These are phyloP conservation scores for Cladosporium cucumerinum DNA, from an alignment of 2,329 filamentous ascomycete genomes.

Conservation along the genomic window DNA sequence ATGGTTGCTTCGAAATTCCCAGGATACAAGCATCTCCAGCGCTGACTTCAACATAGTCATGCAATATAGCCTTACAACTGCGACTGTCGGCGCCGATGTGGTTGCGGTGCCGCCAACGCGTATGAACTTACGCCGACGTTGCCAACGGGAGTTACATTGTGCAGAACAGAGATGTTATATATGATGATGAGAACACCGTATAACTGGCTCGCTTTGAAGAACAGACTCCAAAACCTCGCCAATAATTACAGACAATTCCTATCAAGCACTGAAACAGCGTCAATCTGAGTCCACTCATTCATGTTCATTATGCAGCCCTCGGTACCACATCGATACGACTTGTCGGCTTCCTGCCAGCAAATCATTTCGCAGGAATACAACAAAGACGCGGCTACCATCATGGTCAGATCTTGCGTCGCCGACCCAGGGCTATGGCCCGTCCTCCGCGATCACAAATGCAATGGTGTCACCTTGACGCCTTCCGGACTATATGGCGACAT, in stretches of 20 bases:
- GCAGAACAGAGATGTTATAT: neutral
- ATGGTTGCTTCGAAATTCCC: neutral
- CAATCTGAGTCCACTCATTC: neutral
- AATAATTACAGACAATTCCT: neutral
- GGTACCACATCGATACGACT: slow-evolving; percentile 3
- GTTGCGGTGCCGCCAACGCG: neutral
- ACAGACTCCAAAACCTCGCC: neutral
- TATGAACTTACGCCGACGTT: neutral
- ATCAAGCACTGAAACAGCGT: neutral
- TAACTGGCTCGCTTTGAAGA: neutral
- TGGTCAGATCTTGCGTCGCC: slow-evolving; percentile 27
- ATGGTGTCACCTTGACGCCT: slow-evolving; percentile 32
- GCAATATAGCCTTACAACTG: neutral
- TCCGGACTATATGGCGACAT: slow-evolving; percentile 36
- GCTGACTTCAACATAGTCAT: neutral
- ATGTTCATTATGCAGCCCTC: slow-evolving; percentile 6
- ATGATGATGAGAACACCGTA: neutral
- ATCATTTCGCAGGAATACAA: slow-evolving; percentile 20
- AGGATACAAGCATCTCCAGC: neutral
- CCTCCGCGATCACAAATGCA: slow-evolving; percentile 35
- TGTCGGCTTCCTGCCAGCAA: slow-evolving; percentile 28
- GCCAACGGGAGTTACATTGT: neutral
- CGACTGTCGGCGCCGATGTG: neutral
- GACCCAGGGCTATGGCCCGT: slow-evolving; percentile 24
- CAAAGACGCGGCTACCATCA: slow-evolving; percentile 20